These are phyloP conservation scores for Trichoderma virens DNA, from an alignment of 495 filamentous ascomycete species.

Conservation along the genomic window DNA sequence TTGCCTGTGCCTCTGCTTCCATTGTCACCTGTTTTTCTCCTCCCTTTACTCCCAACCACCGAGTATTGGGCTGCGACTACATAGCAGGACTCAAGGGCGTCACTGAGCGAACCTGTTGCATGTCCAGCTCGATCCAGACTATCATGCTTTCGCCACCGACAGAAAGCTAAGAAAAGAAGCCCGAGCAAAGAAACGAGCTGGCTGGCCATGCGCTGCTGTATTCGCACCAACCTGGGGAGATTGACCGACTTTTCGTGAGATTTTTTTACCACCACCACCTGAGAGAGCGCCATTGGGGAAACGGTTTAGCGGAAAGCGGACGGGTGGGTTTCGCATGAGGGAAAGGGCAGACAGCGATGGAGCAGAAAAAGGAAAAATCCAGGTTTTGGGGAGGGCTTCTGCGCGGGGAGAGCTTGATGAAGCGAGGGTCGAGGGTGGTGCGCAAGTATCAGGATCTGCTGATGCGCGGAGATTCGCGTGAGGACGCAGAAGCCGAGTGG, in stretches of 20 bases:
- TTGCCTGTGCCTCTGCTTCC: constrained; percentile 13
- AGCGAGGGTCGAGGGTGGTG: constrained; percentile 10
- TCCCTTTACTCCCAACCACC: constrained; percentile 17
- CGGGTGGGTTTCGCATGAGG: background rate
- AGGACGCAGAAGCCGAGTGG: background rate
- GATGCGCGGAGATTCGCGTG: background rate
- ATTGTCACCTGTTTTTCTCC: constrained; percentile 10
- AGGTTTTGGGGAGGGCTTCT: constrained; percentile 31
- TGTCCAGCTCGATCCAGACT: background rate
- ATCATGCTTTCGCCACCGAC: background rate
- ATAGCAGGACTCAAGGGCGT: background rate
- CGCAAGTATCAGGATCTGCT: constrained; percentile 5
- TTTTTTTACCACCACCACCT: constrained; percentile 15
- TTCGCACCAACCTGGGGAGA: constrained; percentile 14
- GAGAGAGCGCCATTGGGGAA: constrained; percentile 5
- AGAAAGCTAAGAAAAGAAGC: constrained; percentile 15
- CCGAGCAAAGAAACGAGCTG: background rate
- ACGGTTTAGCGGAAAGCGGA: constrained; percentile 11
- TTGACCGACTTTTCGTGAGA: constrained; percentile 17
- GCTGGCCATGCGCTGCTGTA: constrained; percentile 14
- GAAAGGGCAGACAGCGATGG: background rate
- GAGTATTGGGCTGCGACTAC: constrained; percentile 6
- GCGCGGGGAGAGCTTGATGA: constrained; percentile 26
- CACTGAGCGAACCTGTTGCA: background rate
- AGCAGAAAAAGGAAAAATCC: constrained; percentile 22